Evolutionary conservation across 345 rosid genomes (phyloP), one percentile per base, ranked within the genome.

Genomic region (Lumnitzera littorea): DNA sequence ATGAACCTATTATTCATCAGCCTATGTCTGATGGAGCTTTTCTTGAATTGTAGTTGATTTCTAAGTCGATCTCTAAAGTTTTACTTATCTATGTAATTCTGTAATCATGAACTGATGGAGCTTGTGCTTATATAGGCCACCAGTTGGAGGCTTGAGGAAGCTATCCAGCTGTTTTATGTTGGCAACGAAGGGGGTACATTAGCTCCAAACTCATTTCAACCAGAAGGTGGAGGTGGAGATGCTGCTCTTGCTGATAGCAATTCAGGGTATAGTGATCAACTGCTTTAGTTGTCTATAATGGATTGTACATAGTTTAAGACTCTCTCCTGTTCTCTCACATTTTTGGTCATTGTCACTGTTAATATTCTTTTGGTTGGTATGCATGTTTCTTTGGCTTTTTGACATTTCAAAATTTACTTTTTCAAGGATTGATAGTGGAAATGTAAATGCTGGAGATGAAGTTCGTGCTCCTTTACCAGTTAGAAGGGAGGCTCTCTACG

Each of bases 61-160:
- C 10, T 36, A 5, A 9, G 43, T 36, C 43, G 0, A 27, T 27
- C 7, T 36, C 9, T 9, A 36, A 36, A 36, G 7, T 7, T 36
- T 27, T 27, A 27, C 31, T 27, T 36, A 36, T 36, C 7, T 36
- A 36, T 36, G 11, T 9, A 11, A 2, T 16, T 16, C 24, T 14
- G 24, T 41, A 48, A 41, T 52, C 46, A 50, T 27, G 23, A 13
- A 2, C 11, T 50, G 27, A 14, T 50, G 11, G 29, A 36, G 43
- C 43, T 6, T 36, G 9, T 36, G 9, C 51, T 65, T 17, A 41
- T 76, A 67, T 67, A 95, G 99, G 95, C 96, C 9, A 95, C 99
- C 16, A 80, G 87, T 74, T 95, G 99, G 99, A 87, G 87, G 62
- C 91, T 95, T 68, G 98, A 95, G 48, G 98, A 91, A 59, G 99